These are phyloP conservation scores for Mimosa bimucronata DNA, from an alignment of 306 rosid species.

Conservation along the genomic window DNA sequence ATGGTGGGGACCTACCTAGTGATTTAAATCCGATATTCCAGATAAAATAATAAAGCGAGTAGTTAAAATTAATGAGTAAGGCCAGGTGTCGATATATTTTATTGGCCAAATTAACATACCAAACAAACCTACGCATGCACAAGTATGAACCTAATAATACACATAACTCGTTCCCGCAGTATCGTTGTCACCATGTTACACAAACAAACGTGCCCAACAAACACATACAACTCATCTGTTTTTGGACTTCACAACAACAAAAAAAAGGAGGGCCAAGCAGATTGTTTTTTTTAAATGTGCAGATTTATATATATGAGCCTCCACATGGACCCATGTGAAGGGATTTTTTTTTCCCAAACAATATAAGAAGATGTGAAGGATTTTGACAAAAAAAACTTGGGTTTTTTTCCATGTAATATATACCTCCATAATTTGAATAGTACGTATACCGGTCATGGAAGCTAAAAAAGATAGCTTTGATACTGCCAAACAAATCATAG, in stretches of 20 bases:
- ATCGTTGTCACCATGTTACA: constrained; percentile 34
- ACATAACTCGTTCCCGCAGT: constrained; percentile 26
- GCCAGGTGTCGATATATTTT: neutral
- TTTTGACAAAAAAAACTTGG: neutral
- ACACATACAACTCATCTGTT: constrained; percentile 16
- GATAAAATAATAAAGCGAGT: neutral
- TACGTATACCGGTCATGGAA: no score
- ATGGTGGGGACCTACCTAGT: constrained; percentile 36
- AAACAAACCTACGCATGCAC: constrained; percentile 34
- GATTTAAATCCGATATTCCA: neutral
- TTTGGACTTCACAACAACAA: neutral
- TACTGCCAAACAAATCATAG: no score
- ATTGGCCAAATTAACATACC: constrained; percentile 21
- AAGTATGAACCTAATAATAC: constrained; percentile 3
- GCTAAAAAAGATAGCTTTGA: no score
- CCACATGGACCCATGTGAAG: constrained; percentile 38
- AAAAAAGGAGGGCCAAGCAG: neutral
- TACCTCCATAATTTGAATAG: neutral
- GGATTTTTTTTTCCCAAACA: neutral
- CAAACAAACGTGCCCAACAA: constrained; percentile 1
- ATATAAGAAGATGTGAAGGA: neutral
- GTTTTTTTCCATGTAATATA: neutral
- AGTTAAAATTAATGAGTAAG: neutral
- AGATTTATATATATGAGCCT: neutral
- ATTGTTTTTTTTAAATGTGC: neutral